Base-by-base conservation (phyloP, 805 yeast species). In the Starmerella tilneyi region DNA sequence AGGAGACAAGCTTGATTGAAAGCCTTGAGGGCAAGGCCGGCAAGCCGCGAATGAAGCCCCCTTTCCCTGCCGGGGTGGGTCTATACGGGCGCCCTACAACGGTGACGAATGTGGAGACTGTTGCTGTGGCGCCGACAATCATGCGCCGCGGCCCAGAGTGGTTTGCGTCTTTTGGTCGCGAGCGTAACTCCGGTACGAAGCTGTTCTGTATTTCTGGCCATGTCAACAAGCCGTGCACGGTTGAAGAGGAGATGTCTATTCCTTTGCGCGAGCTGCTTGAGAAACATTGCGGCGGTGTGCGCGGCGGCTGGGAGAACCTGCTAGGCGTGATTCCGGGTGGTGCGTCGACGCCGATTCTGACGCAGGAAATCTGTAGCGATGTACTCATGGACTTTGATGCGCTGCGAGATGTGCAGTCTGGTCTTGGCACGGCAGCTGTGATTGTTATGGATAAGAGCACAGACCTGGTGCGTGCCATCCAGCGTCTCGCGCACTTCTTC, bases 51-150 rank as follows among this genome's bases (percentile, higher is more conserved):
- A 74, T 84, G 63, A 84, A 84, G 76, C 94, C 94, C 29, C 94
- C 94, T 53, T 84, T 84, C 75, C 94, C 94, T 28, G 94, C 94
- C 28, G 94, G 94, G 59, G 89, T 84, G 48, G 94, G 94, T 58
- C 70, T 84, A 45, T 84, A 81, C 56, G 94, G 94, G 59, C 76
- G 94, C 64, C 94, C 94, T 54, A 76, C 88, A 26, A 84, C 94
- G 35, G 94, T 84, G 48, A 81, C 94, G 51, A 84, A 84, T 61
- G 94, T 84, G 49, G 94, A 84, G 68, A 84, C 94, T 15, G 92
- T 84, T 46, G 78, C 94, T 7, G 94, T 84, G 41, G 82, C 94
- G 9, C 94, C 94, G 51, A 82, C 94, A 26, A 84, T 84, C 60
- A 72, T 82, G 65, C 78, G 94, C 67, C 75, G 94, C 64, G 94